Base-by-base conservation (phyloP, 306 rosid species). In the Cucumis hystrix region DNA sequence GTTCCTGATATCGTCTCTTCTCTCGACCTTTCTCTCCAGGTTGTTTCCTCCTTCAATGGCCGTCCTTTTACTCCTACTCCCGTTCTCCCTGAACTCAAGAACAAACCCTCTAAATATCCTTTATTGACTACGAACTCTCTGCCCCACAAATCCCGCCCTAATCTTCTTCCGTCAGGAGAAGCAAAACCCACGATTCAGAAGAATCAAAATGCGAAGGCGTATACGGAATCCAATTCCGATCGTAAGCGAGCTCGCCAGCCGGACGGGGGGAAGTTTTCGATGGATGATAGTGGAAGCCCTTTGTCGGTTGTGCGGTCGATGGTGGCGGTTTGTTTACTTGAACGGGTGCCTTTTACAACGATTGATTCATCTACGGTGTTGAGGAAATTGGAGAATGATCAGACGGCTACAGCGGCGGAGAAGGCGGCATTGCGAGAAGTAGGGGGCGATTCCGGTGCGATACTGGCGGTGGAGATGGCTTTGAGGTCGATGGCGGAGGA, bases 401-500 rank as follows among this genome's bases (percentile, higher is more conserved):
- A 83, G 78, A 79, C 77, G 1, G 88, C 88, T 5, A 88, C 92
- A 8, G 71, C 82, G 3, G 64, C 76, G 3, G 97, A 92, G 78
- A 95, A 82, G 85, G 90, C 89, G 17, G 91, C 97, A 6, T 86
- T 95, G 83, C 84, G 84, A 11, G 97, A 95, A 75, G 58, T 92
- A 49, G 96, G 97, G 2, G 97, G 97, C 13, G 97, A 91, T 75
- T 88, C 90, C 5, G 97, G 97, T 59, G 79, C 92, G 3, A 91
- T 87, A 7, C 80, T 89, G 60, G 97, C 97, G 14, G 97, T 95
- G 67, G 99, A 95, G 84, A 85, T 88, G 89, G 99, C 99, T 40
- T 82, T 95, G 89, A 84, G 93, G 83, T 90, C 99, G n/a, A 90
- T 95, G 91, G 89, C 85, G 6, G 93, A 91, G 73, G 97, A 92